Evolutionary conservation across 768 basidiomycete species (phyloP).

Genomic region (Rhizopogon rudus): DNA sequence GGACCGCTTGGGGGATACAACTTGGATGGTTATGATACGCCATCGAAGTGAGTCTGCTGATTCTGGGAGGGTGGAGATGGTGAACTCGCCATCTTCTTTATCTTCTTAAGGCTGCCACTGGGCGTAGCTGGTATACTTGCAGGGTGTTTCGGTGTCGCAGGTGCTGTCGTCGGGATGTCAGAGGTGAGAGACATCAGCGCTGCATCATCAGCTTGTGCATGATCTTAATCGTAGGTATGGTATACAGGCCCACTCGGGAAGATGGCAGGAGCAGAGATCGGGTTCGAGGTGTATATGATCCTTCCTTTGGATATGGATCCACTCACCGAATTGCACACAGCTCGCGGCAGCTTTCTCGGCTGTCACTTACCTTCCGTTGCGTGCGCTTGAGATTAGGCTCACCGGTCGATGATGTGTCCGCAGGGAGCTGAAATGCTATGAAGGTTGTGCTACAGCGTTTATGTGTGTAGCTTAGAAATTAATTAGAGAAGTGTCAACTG

Average conservation of each 20-base stretch:
- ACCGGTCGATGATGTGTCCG: conserved; percentile 28
- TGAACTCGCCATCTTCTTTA: background rate
- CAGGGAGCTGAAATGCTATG: background rate
- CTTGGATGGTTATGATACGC: conserved; percentile 41
- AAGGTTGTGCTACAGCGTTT: too few relatives aligned
- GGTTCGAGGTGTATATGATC: conserved; percentile 40
- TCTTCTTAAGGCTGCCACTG: conserved; percentile 33
- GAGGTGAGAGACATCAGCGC: conserved; percentile 21
- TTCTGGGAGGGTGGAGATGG: background rate
- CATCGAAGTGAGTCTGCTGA: conserved; percentile 24
- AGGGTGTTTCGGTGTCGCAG: conserved; percentile 39
- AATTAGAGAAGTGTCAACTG: too few relatives aligned
- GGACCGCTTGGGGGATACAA: conserved; percentile 48
- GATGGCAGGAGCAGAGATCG: conserved; percentile 46
- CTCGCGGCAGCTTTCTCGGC: conserved; percentile 43
- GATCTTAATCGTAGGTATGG: conserved; percentile 27
- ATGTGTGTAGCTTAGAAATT: too few relatives aligned
- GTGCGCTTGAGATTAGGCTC: conserved; percentile 44
- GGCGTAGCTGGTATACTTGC: conserved; percentile 46
- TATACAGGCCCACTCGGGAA: conserved; percentile 46
- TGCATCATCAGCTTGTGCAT: background rate
- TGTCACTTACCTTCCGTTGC: conserved; percentile 40
- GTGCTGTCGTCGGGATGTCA: conserved; percentile 50
- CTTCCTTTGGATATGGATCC: background rate
- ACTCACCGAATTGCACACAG: conserved; percentile 12